Conservation (phyloP, 768 basidiomycete species). For the Lactarius trivialis region DNA sequence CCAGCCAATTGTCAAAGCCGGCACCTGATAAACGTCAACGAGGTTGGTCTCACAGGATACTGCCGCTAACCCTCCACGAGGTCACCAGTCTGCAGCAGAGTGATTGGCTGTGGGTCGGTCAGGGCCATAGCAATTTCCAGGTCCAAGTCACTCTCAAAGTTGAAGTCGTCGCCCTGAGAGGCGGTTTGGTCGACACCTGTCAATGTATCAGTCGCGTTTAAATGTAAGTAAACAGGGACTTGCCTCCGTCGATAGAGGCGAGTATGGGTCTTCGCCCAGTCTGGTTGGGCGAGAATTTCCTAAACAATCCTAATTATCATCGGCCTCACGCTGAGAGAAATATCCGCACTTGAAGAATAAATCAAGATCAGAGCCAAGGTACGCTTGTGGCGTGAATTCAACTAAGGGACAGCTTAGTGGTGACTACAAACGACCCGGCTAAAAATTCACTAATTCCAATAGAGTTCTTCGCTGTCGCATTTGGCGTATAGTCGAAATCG, state of each 20-base stretch:
- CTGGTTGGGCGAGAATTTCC: conserved; percentile 37
- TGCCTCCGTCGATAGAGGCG: conserved; percentile 33
- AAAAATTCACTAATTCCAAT: conserved; percentile 40
- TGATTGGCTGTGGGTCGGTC: conserved; percentile 21
- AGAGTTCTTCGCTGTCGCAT: conserved; percentile 39
- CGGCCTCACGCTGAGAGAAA: neutral
- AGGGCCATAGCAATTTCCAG: conserved; percentile 55
- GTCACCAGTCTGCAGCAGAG: conserved; percentile 35
- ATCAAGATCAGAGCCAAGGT: conserved; percentile 38
- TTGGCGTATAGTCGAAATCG: conserved; percentile 43
- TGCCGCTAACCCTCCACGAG: conserved; percentile 2
- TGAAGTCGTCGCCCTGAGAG: conserved; percentile 41
- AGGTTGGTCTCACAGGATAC: conserved; percentile 26
- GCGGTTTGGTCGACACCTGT: conserved; percentile 29
- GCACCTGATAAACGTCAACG: conserved; percentile 1
- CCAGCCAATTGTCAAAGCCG: neutral
- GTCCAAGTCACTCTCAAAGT: conserved; percentile 69
- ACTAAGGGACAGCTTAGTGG: conserved; percentile 26
- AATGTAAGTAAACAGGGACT: neutral
- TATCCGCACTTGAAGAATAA: conserved; percentile 29
- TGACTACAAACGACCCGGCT: neutral
- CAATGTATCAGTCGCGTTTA: conserved; percentile 21
- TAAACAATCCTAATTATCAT: conserved; percentile 1
- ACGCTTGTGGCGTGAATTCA: conserved; percentile 25
- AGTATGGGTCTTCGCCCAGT: conserved; percentile 36